Percentiles rank a stretch among this genome's conserved stretches.
phyloP scores from a whole-genome alignment of 768 basidiomycete genomes.

The Suillus hirtellus region DNA sequence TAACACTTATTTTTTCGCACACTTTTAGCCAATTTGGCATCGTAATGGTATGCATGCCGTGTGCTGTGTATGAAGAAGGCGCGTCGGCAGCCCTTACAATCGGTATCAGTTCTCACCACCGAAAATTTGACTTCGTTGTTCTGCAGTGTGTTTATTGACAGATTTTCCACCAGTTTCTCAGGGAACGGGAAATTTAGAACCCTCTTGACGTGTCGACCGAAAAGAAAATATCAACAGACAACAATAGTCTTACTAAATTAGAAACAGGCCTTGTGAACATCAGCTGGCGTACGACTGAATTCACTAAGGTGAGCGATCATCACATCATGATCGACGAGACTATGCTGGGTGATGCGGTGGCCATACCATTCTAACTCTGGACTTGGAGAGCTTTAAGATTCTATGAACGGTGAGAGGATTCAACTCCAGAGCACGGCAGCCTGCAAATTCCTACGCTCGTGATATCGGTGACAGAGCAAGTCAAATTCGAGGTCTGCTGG shows the following conservation, averaged over 20 bases:
- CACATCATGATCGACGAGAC: not conserved
- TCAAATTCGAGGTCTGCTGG: not conserved
- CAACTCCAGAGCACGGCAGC: not conserved
- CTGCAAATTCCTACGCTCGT: not conserved
- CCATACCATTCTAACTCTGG: not conserved
- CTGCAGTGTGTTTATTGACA: not conserved
- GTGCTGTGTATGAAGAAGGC: not conserved
- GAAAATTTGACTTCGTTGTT: not conserved
- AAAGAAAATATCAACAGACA: not conserved
- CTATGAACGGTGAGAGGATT: not conserved
- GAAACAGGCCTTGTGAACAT: not conserved
- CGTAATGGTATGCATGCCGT: not conserved
- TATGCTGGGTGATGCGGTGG: not conserved
- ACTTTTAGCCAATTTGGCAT: not conserved
- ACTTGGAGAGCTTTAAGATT: not conserved
- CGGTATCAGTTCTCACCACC: not conserved
- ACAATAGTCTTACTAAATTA: not conserved
- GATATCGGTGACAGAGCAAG: not conserved
- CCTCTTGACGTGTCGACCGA: not conserved
- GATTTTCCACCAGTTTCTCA: not conserved
- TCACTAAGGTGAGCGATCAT: not conserved
- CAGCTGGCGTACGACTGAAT: not conserved
- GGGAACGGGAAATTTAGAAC: too few species aligned
- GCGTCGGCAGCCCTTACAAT: not conserved
- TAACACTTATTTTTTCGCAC: not conserved